Evolutionary conservation across 495 filamentous ascomycete species (phyloP), one percentile per base, ranked within the genome.

Genomic region (Penicillium pulvis): DNA sequence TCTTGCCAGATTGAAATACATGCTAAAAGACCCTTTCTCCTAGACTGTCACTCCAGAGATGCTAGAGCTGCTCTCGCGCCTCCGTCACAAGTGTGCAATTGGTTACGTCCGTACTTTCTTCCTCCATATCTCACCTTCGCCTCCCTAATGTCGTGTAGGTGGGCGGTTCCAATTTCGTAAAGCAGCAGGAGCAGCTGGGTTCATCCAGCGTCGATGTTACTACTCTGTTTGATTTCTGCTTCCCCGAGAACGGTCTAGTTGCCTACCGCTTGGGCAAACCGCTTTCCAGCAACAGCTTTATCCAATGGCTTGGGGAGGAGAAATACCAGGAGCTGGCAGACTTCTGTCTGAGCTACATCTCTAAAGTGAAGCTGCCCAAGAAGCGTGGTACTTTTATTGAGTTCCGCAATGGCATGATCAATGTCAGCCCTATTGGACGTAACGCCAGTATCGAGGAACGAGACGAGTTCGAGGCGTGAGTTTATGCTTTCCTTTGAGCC

Each of bases 311-410:
- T 57, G 94, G 94, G 49, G 93, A 98, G 79, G 88, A 89, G 8
- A 87, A 87, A 66, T 98, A 97, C 79, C 92, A 97, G 84, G 77
- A 86, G 64, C 77, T 98, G 56, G 91, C 89, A 14, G 87, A 84
- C 61, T 98, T 93, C 77, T 83, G 88, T 59, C 82, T 98, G 70
- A 90, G 87, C 73, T 95, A 96, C 71, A 85, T 98, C 60, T 90
- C 92, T 60, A 91, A 96, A 68, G 74, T 96, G 35, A 90, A 95
- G 64, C 56, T 80, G 16, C 94, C 93, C 41, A 75, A 91, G 74
- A 98, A 95, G 86, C 82, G 93, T 46, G 94, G 94, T 62, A 98
- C 94, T 31, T 98, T 98, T 70, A 76, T 98, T 58, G 94, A 98
- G 80, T 98, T 96, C 81, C 84, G 80, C 58, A 96, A 93, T 70